A percentile compares a stretch with the other conserved stretches of the same genome.
Conservation (phyloP, 305 asterid species). For the Ajuga reptans region DNA sequence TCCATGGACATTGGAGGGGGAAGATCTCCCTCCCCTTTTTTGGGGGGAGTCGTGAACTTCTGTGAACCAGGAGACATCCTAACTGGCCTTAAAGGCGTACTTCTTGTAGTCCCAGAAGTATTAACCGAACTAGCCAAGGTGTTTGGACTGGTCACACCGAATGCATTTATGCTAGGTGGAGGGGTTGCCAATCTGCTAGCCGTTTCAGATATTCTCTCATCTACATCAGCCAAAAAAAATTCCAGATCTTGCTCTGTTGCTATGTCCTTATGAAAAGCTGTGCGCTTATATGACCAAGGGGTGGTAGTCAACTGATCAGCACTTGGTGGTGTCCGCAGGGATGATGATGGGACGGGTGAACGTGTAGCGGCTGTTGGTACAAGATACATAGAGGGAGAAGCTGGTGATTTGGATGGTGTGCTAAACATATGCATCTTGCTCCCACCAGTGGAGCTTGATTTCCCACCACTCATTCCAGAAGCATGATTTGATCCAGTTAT, state of each 20-base stretch:
- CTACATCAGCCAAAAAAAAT: conserved; percentile 71
- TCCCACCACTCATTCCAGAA: conserved; percentile 51
- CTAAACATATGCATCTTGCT: conserved; percentile 42
- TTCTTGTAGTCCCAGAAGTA: conserved; percentile 74
- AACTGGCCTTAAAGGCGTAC: conserved; percentile 85
- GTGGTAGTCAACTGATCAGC: conserved; percentile 42
- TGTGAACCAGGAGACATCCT: conserved; percentile 96
- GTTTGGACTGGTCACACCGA: conserved; percentile 59
- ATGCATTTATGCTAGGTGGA: conserved; percentile 59
- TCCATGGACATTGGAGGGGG: conserved; percentile 93
- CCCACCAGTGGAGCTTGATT: conserved; percentile 44
- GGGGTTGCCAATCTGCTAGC: conserved; percentile 68
- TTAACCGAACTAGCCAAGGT: conserved; percentile 46
- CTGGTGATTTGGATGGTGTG: conserved; percentile 59
- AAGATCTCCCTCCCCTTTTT: conserved; percentile 84
- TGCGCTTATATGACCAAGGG: conserved; percentile 76
- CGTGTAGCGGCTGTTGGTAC: conserved; percentile 47
- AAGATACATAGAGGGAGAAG: conserved; percentile 70
- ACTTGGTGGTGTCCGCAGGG: conserved; percentile 51
- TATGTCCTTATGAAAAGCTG: conserved; percentile 55
- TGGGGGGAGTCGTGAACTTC: conserved; percentile 87
- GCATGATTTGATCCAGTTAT: conserved; percentile 34
- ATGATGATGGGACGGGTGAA: conserved; percentile 47
- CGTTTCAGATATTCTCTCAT: conserved; percentile 67
- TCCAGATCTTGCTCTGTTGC: conserved; percentile 68